These are phyloP conservation scores for Pseudogymnoascus sp. DNA, from an alignment of 2,329 filamentous ascomycete species.

Conservation along the genomic window DNA sequence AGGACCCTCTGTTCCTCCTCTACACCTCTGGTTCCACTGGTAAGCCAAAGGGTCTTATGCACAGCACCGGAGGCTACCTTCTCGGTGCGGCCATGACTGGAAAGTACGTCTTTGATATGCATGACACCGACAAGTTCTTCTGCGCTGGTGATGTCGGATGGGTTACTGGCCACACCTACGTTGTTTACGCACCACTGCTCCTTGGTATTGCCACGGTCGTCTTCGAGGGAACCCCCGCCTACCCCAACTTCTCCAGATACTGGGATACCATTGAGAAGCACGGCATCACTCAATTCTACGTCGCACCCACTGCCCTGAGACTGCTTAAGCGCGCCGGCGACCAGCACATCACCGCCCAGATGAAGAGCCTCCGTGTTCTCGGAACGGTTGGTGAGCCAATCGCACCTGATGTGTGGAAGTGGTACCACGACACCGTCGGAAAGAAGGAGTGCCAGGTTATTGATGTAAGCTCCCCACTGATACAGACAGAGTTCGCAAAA, in stretches of 20 bases:
- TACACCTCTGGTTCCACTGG: slow-evolving; percentile 98
- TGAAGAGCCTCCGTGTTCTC: slow-evolving; percentile 82
- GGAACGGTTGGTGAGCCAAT: slow-evolving; percentile 97
- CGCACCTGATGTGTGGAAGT: slow-evolving; percentile 97
- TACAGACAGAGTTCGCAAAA: slow-evolving; percentile 18
- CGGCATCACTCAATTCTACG: slow-evolving; percentile 94
- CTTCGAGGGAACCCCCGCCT: slow-evolving; percentile 95
- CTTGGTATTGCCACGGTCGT: slow-evolving; percentile 92
- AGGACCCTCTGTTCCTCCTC: slow-evolving; percentile 93
- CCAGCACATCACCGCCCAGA: slow-evolving; percentile 79
- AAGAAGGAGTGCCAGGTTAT: slow-evolving; percentile 89
- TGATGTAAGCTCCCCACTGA: slow-evolving; percentile 59
- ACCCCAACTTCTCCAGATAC: slow-evolving; percentile 96
- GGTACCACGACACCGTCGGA: slow-evolving; percentile 94
- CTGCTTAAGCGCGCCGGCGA: slow-evolving; percentile 92
- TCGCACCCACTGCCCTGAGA: slow-evolving; percentile 87
- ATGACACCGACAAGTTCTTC: slow-evolving; percentile 89
- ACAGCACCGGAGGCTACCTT: slow-evolving; percentile 93
- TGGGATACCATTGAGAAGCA: slow-evolving; percentile 98
- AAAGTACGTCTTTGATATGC: slow-evolving; percentile 98
- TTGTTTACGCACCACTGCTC: slow-evolving; percentile 90
- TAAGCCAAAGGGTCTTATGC: slow-evolving; percentile 98
- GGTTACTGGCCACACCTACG: slow-evolving; percentile 98
- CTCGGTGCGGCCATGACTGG: slow-evolving; percentile 86
- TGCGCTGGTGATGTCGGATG: slow-evolving; percentile 97